Evolutionary conservation across 768 basidiomycete genomes (phyloP).

Genomic region (Lentinula edodes): DNA sequence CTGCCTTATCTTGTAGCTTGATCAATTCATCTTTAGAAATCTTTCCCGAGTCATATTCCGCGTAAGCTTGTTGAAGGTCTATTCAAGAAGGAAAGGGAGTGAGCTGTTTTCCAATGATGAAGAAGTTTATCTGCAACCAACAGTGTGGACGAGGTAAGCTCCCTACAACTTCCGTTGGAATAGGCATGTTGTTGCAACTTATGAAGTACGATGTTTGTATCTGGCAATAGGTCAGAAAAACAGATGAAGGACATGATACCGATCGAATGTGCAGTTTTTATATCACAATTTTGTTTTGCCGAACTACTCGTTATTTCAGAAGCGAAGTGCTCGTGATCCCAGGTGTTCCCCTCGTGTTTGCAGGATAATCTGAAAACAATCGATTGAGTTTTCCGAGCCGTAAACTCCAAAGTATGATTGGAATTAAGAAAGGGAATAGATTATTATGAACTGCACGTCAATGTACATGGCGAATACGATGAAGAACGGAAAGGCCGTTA

Average conservation of each 20-base stretch:
- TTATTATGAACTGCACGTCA: background rate
- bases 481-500: background rate
- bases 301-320: background rate
- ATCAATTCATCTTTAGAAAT: constrained; percentile 1
- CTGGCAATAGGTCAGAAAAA: background rate
- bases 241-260: background rate
- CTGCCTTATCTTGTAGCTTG: constrained; percentile 5
- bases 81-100: background rate
- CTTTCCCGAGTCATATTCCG: constrained; percentile 1
- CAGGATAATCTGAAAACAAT: background rate
- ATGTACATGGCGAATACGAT: background rate
- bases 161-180: constrained; percentile 7
- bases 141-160: constrained; percentile 5
- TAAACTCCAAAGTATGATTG: background rate
- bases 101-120: background rate
- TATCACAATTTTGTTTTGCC: background rate
- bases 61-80: constrained; percentile 4
- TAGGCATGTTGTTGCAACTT: background rate
- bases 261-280: background rate
- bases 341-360: background rate
- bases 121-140: background rate
- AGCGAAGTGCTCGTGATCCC: background rate
- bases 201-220: background rate
- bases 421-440: background rate
- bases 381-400: background rate